Conservation (phyloP, 257 asterid genomes). For the Ehretia macrophylla region DNA sequence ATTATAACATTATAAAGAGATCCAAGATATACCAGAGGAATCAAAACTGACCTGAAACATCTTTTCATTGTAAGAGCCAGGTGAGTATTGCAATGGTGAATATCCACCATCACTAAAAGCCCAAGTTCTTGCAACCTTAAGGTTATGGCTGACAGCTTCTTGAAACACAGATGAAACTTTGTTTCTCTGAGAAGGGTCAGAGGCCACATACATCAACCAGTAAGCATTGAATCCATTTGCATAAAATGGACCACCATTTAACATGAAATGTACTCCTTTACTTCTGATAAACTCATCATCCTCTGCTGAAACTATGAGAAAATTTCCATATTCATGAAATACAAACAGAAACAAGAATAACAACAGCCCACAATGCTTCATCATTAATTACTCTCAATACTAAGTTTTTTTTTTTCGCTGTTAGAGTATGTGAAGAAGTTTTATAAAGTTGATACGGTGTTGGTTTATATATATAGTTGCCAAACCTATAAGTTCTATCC, state of each 20-base stretch:
- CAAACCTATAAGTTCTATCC: too few relatives aligned
- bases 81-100: conserved; percentile 51
- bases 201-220: conserved; percentile 50
- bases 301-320: conserved; percentile 15
- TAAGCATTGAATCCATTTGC: conserved; percentile 63
- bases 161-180: conserved; percentile 34
- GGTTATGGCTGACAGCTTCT: conserved; percentile 42
- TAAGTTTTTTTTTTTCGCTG: too few relatives aligned
- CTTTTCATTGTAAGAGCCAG: conserved; percentile 48
- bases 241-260: conserved; percentile 39
- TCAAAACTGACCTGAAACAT: conserved; percentile 52
- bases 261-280: conserved; percentile 36
- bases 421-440: too few relatives aligned
- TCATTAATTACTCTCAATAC: conserved; percentile 9
- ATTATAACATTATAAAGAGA: not conserved
- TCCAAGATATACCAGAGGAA: not conserved
- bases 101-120: conserved; percentile 65
- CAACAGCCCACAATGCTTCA: conserved; percentile 15
- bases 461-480: too few relatives aligned
- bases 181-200: conserved; percentile 40
- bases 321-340: conserved; percentile 13
- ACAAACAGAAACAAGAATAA: conserved; percentile 17
- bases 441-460: too few relatives aligned
- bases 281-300: conserved; percentile 43
- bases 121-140: conserved; percentile 53